Evolutionary conservation across 2,329 filamentous ascomycete species (phyloP).

Genomic region (Phaeophleospora eucalypticola): DNA sequence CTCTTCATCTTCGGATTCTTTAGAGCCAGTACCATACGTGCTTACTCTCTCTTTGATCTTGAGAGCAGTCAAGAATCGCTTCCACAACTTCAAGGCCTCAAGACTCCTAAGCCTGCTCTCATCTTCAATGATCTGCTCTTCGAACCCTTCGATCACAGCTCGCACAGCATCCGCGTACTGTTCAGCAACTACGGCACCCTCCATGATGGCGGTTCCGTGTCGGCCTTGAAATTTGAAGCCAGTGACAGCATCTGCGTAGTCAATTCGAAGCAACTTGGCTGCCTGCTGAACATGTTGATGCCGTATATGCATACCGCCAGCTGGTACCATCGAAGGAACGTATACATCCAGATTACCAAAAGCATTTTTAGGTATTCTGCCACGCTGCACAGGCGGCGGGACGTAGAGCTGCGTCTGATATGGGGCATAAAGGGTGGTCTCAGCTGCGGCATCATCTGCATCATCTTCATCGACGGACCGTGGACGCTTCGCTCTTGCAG

Average conservation of each 20-base stretch:
- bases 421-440: conserved; percentile 56
- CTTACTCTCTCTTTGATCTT: conserved; percentile 70
- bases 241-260: conserved; percentile 84
- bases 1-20: conserved; percentile 11
- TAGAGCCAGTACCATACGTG: conserved; percentile 39
- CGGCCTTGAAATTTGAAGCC: conserved; percentile 86
- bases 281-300: conserved; percentile 62
- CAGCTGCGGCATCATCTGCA: conserved; percentile 40
- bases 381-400: conserved; percentile 70
- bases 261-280: conserved; percentile 70
- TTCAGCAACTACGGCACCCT: conserved; percentile 70
- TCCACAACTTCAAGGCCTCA: conserved; percentile 54
- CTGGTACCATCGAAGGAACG: conserved; percentile 60
- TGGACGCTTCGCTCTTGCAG: conserved; percentile 26
- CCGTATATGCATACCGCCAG: conserved; percentile 55
- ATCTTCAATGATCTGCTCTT: conserved; percentile 60
- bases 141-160: conserved; percentile 64
- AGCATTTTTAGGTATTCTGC: conserved; percentile 61
- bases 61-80: conserved; percentile 58
- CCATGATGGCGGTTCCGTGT: conserved; percentile 77
- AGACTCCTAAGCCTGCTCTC: conserved; percentile 54
- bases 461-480: conserved; percentile 28
- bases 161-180: conserved; percentile 69
- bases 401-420: conserved; percentile 67
- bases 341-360: conserved; percentile 63